Evolutionary conservation across 306 rosid species (phyloP).

Genomic region (Casuarina equisetifolia): DNA sequence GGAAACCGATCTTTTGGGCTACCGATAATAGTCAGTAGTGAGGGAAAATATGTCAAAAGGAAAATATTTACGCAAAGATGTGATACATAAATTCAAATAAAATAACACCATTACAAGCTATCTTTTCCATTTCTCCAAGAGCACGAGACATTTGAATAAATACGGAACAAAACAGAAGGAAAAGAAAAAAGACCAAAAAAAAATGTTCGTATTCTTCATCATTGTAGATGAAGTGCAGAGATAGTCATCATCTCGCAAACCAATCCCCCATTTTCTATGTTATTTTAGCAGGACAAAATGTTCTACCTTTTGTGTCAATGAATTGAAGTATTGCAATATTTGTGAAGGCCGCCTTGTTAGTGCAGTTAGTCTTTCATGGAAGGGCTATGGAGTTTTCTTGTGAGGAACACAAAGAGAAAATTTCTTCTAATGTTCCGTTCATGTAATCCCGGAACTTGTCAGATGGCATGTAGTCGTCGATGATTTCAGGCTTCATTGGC

Average conservation of each 20-base stretch:
- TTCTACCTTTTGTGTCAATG: constrained; percentile 47
- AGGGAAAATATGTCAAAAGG: background rate
- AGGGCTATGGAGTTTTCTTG: constrained; percentile 46
- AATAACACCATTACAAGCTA: background rate
- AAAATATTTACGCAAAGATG: background rate
- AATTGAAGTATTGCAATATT: constrained; percentile 37
- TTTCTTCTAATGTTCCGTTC: constrained; percentile 85
- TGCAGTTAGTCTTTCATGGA: constrained; percentile 52
- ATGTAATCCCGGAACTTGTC: constrained; percentile 51
- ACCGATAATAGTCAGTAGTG: background rate
- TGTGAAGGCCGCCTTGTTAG: constrained; percentile 26
- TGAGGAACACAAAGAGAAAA: constrained; percentile 70
- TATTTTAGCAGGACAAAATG: constrained; percentile 50
- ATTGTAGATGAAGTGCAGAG: too few relatives aligned
- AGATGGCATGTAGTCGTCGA: constrained; percentile 50
- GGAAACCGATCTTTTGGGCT: background rate
- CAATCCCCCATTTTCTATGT: constrained; percentile 34
- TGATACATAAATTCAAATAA: background rate
- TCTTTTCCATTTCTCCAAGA: constrained; percentile 27
- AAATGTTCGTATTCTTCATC: constrained; percentile 22
- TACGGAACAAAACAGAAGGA: constrained; percentile 9
- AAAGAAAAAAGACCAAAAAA: background rate
- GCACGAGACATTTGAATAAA: constrained; percentile 12
- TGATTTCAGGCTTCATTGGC: constrained; percentile 51
- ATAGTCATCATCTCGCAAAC: too few relatives aligned